phyloP scores from a whole-genome alignment of 2,329 filamentous ascomycete genomes.

The Phaeosphaeria sp. region DNA sequence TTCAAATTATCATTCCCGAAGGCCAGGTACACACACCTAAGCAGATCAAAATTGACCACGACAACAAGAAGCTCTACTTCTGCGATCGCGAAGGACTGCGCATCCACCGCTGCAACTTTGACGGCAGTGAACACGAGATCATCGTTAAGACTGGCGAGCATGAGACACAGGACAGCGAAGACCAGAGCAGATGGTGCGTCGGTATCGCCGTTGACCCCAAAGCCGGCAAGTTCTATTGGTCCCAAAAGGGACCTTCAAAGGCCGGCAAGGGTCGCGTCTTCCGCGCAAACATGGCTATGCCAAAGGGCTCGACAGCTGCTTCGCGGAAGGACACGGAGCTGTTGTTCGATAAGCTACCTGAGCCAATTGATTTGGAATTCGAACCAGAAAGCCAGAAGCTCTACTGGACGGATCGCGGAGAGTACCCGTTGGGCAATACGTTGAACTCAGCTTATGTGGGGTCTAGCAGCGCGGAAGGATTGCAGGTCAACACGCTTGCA shows the following conservation, averaged over 20 bases:
- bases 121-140: constrained; percentile 15
- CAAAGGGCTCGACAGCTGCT: constrained; percentile 17
- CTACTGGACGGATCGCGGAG: constrained; percentile 69
- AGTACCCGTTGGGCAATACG: constrained; percentile 62
- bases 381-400: constrained; percentile 55
- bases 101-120: constrained; percentile 38
- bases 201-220: constrained; percentile 59
- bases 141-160: constrained; percentile 14
- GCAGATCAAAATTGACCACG: constrained; percentile 37
- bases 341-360: constrained; percentile 37
- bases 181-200: constrained; percentile 61
- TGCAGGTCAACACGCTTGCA: constrained; percentile 15
- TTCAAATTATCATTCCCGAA: constrained; percentile 51
- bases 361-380: constrained; percentile 64
- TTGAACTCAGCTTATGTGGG: constrained; percentile 52
- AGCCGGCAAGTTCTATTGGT: constrained; percentile 63
- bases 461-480: not conserved
- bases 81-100: constrained; percentile 54
- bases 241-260: constrained; percentile 65
- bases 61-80: constrained; percentile 13
- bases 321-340: constrained; percentile 23
- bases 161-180: constrained; percentile 13
- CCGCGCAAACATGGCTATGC: constrained; percentile 56
- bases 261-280: constrained; percentile 61
- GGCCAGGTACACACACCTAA: constrained; percentile 56